A percentile compares a stretch with the other conserved stretches of the same genome.
These are phyloP conservation scores for Suillus brevipes DNA, from an alignment of 768 basidiomycete genomes.

Conservation along the genomic window DNA sequence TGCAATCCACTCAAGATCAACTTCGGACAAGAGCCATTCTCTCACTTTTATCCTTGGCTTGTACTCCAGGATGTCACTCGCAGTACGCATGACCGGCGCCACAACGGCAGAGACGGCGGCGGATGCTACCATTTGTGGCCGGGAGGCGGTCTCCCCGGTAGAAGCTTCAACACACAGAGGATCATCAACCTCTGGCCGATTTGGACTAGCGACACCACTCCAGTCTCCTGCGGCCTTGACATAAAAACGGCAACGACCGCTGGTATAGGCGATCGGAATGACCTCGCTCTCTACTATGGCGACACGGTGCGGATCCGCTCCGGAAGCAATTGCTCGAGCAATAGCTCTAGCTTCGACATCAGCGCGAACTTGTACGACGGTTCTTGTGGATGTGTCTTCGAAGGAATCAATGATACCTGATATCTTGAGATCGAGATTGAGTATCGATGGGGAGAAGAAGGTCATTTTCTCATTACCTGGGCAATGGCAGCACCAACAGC, in stretches of 20 bases:
- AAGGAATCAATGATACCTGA: conserved; percentile 48
- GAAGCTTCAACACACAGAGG: background rate
- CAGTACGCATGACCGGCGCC: conserved; percentile 18
- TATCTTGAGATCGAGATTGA: conserved; percentile 28
- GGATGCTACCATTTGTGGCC: conserved; percentile 2
- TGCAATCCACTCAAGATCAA: conserved; percentile 57
- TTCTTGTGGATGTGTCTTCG: conserved; percentile 38
- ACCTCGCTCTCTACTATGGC: conserved; percentile 56
- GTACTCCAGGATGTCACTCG: conserved; percentile 36
- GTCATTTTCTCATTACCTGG: conserved; percentile 23
- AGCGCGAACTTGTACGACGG: conserved; percentile 32
- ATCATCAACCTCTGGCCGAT: conserved; percentile 20
- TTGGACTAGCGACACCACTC: conserved; percentile 27
- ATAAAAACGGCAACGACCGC: conserved; percentile 43
- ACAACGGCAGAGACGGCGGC: conserved; percentile 13
- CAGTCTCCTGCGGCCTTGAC: conserved; percentile 62
- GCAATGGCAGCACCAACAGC: conserved; percentile 58
- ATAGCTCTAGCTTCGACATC: conserved; percentile 41
- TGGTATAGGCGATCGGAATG: conserved; percentile 43
- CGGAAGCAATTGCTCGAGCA: conserved; percentile 44
- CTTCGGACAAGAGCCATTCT: conserved; percentile 47
- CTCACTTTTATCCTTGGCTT: conserved; percentile 38
- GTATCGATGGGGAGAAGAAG: background rate
- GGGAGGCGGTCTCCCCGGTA: conserved; percentile 8
- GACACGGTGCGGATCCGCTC: conserved; percentile 44